phyloP scores from a whole-genome alignment of 2,329 filamentous ascomycete species.

The Colletotrichum caudatum region DNA sequence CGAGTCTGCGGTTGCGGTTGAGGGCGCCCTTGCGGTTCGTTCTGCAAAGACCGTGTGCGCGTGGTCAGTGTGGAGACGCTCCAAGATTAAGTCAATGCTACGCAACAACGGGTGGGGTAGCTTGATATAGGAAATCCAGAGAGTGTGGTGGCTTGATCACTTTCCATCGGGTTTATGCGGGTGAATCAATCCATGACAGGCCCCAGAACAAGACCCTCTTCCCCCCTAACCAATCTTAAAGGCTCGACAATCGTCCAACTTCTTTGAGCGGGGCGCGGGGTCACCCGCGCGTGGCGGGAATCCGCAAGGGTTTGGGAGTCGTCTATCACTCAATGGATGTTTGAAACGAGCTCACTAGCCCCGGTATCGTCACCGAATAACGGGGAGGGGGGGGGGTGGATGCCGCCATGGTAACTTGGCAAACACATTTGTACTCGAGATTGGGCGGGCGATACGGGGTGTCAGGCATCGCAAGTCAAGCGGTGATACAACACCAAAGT shows the following conservation, averaged over 20 bases:
- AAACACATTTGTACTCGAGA: background rate
- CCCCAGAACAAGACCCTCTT: no score
- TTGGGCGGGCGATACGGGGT: background rate
- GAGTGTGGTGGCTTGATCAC: background rate
- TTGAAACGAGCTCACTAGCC: background rate
- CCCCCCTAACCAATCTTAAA: background rate
- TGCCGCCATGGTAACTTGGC: background rate
- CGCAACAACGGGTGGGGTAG: conserved; percentile 1
- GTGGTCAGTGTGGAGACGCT: conserved; percentile 32
- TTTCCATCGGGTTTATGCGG: background rate
- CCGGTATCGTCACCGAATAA: background rate
- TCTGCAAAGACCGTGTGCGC: conserved; percentile 20
- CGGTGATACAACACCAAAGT: background rate
- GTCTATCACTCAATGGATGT: background rate
- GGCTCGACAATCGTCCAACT: background rate
- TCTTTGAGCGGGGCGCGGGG: background rate
- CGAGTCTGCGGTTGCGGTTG: background rate
- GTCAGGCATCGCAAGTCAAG: background rate
- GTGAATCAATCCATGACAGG: conserved; percentile 2
- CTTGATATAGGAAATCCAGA: background rate
- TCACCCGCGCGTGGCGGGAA: background rate
- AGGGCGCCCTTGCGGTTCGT: conserved; percentile 21
- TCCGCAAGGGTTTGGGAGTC: background rate
- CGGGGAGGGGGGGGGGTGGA: no score
- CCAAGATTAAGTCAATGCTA: conserved; percentile 40